Evolutionary conservation across 495 filamentous ascomycete genomes (phyloP).

Genomic region (Penicillium coprophilum): DNA sequence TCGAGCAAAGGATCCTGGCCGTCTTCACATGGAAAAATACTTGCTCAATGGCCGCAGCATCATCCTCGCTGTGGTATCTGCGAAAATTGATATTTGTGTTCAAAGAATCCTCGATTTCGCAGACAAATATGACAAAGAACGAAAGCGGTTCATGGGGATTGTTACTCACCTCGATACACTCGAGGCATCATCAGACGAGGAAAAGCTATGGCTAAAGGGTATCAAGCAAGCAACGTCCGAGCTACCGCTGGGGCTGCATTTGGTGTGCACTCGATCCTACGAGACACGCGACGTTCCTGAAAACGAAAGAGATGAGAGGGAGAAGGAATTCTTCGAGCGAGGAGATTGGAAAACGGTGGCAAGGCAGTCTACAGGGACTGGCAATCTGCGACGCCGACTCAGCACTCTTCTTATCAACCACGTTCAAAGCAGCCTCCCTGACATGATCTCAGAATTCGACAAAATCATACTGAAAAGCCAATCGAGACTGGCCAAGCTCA

Average conservation of each 20-base stretch:
- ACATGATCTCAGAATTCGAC: not conserved
- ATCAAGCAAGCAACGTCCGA: not conserved
- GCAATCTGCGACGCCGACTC: not conserved
- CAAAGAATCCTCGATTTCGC: conserved; percentile 19
- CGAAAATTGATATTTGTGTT: not conserved
- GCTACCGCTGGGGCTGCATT: not conserved
- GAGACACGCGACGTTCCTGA: too few species aligned
- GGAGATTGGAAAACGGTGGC: not conserved
- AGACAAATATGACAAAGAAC: conserved; percentile 10
- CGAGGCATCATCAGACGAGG: not conserved
- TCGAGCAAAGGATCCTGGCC: too few species aligned
- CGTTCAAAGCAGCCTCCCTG: not conserved
- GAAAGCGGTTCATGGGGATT: conserved; percentile 50
- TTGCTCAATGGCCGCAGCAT: not conserved
- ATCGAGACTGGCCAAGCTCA: not conserved
- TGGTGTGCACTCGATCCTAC: not conserved
- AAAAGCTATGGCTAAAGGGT: not conserved
- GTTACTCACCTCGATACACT: conserved; percentile 49
- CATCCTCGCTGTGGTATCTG: not conserved
- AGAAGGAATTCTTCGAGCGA: not conserved
- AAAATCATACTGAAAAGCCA: not conserved
- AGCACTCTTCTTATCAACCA: not conserved
- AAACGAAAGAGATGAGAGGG: not conserved
- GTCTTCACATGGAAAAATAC: not conserved
- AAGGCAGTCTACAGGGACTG: too few species aligned